A percentile compares a stretch with the other conserved stretches of the same genome.
Conservation (phyloP, 2,329 filamentous ascomycete species). For the Penicillium sp. region DNA sequence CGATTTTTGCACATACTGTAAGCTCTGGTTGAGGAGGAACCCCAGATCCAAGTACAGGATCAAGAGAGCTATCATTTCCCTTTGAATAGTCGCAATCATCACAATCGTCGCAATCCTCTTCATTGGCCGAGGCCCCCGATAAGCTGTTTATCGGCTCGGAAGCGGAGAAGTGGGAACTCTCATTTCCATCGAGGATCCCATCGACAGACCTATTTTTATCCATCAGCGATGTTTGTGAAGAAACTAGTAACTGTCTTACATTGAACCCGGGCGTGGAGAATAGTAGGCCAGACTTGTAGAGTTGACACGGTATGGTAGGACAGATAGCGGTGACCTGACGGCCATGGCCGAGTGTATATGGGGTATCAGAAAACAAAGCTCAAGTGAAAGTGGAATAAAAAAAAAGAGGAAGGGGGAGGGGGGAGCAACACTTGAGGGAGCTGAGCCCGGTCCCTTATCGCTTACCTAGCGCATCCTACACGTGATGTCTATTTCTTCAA, state of each 20-base stretch:
- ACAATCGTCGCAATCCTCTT: constrained; percentile 2
- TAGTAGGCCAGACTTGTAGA: constrained; percentile 13
- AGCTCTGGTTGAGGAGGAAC: constrained; percentile 22
- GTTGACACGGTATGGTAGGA: constrained; percentile 23
- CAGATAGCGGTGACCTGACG: constrained; percentile 30
- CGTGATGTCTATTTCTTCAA: constrained; percentile 4
- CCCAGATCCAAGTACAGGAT: constrained; percentile 3
- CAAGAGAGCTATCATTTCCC: constrained; percentile 2
- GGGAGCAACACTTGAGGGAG: constrained; percentile 3
- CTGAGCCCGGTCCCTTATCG: constrained; percentile 6
- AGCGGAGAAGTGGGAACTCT: constrained; percentile 7
- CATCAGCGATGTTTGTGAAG: constrained; percentile 8
- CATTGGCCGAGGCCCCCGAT: constrained; percentile 1
- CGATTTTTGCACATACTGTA: constrained; percentile 22
- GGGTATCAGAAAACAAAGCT: not conserved
- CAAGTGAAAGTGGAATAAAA: constrained; percentile 1
- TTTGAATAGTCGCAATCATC: not conserved
- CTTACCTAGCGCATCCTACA: constrained; percentile 13
- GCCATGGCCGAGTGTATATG: constrained; percentile 25
- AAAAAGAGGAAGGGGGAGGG: constrained; percentile 6
- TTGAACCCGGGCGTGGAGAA: constrained; percentile 18
- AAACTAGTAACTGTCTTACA: constrained; percentile 18
- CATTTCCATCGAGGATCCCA: constrained; percentile 7
- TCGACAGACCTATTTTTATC: constrained; percentile 17
- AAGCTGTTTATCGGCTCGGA: constrained; percentile 3